Evolutionary conservation across 164 flowering plant species (phyloP), one percentile per base, ranked within the genome.

Genomic region (Magnolia kwangsiensis): DNA sequence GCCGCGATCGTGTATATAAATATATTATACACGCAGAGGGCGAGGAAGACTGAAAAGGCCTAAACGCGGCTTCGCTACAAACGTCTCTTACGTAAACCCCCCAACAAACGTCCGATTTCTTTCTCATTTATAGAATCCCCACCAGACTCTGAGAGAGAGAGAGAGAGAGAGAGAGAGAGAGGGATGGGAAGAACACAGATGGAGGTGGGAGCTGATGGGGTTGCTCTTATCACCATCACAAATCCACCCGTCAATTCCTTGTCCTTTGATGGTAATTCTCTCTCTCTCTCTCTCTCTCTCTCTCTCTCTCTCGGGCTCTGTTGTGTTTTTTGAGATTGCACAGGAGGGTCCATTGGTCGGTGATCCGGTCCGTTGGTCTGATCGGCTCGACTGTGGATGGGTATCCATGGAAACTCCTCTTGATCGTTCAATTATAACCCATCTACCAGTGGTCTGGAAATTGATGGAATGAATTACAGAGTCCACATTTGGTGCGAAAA

Each of bases 161-260:
- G 70, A 45, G 51, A 31, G 51, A 50, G 58, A 70, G 74, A 24
- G 45, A 8, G 70, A 45, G 51, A 31, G 51, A 50, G 58, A 70
- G 74, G 20, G 21, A 81, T 85, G 84, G 90, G 88, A 68, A 86
- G 84, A 64, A 86, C 89, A 9, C 80, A 75, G 1, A 69, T 90
- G 83, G 91, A 88, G 67, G 96, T 90, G 9, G 94, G 94, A 78
- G 75, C 85, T 13, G 88, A 86, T 67, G 88, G 86, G 9, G 86
- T 86, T 51, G 88, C 86, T 11, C 58, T 86, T 69, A 82, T 86
- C 49, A 80, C 88, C 63, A 75, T 86, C 72, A 72, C 71, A 76
- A 81, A 86, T 45, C 88, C 88, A 37, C 88, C 88, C 59, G 81
- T 86, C 51, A 86, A 86, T 78, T 75, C 83, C 2, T 80, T 86